These are phyloP conservation scores for Mariannaea elegans DNA, from an alignment of 2,329 filamentous ascomycete genomes.

Conservation along the genomic window DNA sequence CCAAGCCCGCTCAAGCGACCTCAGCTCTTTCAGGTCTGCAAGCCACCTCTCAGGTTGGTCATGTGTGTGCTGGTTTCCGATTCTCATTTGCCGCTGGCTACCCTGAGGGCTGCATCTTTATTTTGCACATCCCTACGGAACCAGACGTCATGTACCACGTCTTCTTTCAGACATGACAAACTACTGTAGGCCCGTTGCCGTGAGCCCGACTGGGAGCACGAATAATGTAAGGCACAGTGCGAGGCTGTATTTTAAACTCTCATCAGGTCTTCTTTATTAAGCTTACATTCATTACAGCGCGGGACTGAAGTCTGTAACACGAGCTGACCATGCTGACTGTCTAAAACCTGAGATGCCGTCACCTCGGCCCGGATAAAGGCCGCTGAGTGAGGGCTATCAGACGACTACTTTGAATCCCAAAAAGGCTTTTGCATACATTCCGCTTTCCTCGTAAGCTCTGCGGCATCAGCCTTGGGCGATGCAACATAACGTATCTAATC, in stretches of 20 bases:
- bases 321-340: background rate
- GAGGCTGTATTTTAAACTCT: background rate
- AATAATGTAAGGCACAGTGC: background rate
- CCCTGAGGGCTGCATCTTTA: background rate
- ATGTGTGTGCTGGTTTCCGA: background rate
- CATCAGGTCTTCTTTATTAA: background rate
- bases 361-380: background rate
- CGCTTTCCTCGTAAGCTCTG: too few species aligned
- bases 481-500: background rate
- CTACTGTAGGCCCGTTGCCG: too few species aligned
- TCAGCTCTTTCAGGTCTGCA: background rate
- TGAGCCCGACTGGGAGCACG: background rate
- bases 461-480: background rate
- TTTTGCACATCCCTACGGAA: background rate
- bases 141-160: background rate
- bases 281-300: background rate
- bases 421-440: too few species aligned
- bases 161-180: background rate
- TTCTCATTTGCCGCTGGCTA: background rate
- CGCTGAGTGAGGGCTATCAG: background rate
- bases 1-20: background rate
- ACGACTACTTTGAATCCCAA: too few species aligned
- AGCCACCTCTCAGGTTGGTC: background rate
- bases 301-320: too few species aligned
- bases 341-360: background rate